Evolutionary conservation across 306 rosid genomes (phyloP), one percentile per base, ranked within the genome.

Genomic region (Acacia confusa): DNA sequence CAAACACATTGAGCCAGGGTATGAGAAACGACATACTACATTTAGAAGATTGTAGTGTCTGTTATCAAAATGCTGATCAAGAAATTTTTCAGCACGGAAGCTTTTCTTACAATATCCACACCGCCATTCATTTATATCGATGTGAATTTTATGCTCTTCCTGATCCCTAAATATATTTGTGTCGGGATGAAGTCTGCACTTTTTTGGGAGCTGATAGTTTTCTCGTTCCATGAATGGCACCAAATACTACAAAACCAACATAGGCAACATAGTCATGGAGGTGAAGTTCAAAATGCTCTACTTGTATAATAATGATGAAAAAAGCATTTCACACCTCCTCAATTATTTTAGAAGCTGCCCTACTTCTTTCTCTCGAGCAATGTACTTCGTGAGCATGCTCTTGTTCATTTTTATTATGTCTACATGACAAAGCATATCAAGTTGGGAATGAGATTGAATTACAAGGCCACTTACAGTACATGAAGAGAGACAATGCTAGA

Each of bases 71-170:
- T 95, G 99, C 92, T 85, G 94, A 85, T 95, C 98, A 36, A 95
- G 93, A 92, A 90, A 95, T 36, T 87, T 89, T 83, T 92, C 99
- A 48, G 89, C 97, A 28, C 88, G 96, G 80, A 95, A 95, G 88
- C 94, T 90, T 88, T 95, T 95, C 88, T 84, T 92, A 86, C 99
- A 95, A 90, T 89, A 95, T 82, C 97, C 98, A 80, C 99, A 95
- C 72, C 75, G 94, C 99, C 99, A 95, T 61, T 95, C 98, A 28
- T 87, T 71, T 81, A 81, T 81, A 82, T 95, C 96, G 43, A 90
- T 17, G 85, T 78, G 89, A 82, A 92, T 83, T 86, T 89, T 95
- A 87, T 95, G 92, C 86, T 87, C 92, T 84, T 95, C 99, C 89
- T 95, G 99, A 86, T 92, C 93, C 81, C 92, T 87, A 86, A 88